Percentiles rank a stretch among this genome's conserved stretches.
Evolutionary conservation across 2,329 filamentous ascomycete genomes (phyloP).

Genomic region (Trichophyton schoenleinii): DNA sequence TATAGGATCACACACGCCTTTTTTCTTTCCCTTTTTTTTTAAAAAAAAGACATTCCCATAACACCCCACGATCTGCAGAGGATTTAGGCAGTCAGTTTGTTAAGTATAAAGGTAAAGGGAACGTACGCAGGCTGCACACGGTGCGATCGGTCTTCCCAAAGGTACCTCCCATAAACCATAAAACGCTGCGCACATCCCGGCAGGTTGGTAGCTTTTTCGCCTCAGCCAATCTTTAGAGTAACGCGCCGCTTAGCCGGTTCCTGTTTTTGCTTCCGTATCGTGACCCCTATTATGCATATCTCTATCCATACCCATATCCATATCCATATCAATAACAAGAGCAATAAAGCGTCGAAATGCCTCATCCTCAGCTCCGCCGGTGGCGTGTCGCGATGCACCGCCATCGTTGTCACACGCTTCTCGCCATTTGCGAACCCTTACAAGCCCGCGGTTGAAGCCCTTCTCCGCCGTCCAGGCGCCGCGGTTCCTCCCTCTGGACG

Average conservation of each 20-base stretch:
- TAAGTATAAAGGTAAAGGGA: too few relatives aligned
- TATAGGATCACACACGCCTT: neutral
- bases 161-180: neutral
- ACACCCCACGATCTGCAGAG: neutral
- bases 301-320: neutral
- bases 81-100: neutral
- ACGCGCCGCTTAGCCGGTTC: neutral
- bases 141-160: neutral
- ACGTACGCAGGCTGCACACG: neutral
- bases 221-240: neutral
- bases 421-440: constrained; percentile 27
- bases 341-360: constrained; percentile 28
- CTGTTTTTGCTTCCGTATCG: neutral
- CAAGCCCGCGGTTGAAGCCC: constrained; percentile 31
- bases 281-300: too few relatives aligned
- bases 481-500: constrained; percentile 15
- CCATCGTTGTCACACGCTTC: constrained; percentile 26
- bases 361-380: constrained; percentile 22
- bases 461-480: constrained; percentile 32
- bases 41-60: neutral
- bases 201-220: neutral
- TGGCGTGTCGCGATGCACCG: constrained; percentile 6
- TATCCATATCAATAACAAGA: constrained; percentile 18
- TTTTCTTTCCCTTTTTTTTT: too few relatives aligned
- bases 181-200: neutral